Evolutionary conservation across 148 eudicot species (phyloP).

Genomic region (Talinum fruticosum): DNA sequence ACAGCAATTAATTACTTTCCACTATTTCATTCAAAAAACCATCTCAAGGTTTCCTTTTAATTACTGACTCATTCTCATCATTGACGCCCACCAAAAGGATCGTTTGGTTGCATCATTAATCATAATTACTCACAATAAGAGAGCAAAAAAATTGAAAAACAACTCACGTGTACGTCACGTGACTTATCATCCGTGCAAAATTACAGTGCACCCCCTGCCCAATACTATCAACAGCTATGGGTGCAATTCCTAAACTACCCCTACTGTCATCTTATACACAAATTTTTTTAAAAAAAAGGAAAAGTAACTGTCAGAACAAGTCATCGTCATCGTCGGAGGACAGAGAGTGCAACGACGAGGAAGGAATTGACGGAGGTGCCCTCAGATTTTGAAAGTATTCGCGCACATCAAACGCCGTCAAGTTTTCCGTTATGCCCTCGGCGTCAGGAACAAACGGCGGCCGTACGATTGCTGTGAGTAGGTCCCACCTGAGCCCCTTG

Average conservation of each 20-base stretch:
- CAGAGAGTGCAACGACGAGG: constrained; percentile 29
- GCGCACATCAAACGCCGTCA: constrained; percentile 31
- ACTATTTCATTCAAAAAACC: background rate
- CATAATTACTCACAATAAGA: background rate
- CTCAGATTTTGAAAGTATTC: constrained; percentile 50
- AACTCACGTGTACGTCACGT: background rate
- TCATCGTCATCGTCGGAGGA: background rate
- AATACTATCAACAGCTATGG: background rate
- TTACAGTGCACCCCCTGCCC: background rate
- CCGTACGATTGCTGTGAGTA: constrained; percentile 58
- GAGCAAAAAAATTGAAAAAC: background rate
- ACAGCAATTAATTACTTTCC: background rate
- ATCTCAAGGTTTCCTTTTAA: background rate
- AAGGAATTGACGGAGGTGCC: constrained; percentile 30
- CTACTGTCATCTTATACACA: constrained; percentile 31
- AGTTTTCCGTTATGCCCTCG: constrained; percentile 9
- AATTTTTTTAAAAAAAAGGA: background rate
- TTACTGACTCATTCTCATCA: background rate
- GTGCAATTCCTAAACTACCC: constrained; percentile 19
- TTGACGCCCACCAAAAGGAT: background rate
- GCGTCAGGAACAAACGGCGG: constrained; percentile 70
- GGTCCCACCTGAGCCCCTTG: constrained; percentile 68
- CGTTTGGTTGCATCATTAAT: background rate
- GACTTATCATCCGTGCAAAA: background rate
- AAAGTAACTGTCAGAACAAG: background rate